These are phyloP conservation scores for Suillus americanus DNA, from an alignment of 768 basidiomycete genomes.

Conservation along the genomic window DNA sequence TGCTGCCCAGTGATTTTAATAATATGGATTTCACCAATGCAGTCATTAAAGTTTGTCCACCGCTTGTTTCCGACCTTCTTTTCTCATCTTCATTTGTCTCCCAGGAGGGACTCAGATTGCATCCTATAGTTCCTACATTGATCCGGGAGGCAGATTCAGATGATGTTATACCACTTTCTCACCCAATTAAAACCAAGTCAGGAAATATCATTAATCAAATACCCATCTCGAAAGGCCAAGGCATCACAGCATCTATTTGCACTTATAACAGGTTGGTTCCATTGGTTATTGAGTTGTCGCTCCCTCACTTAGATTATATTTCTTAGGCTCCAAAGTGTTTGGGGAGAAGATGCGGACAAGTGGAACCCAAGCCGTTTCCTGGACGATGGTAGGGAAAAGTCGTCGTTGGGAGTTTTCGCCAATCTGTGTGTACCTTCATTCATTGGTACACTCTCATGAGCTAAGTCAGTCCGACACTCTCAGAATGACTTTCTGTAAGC, in stretches of 20 bases:
- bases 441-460: neutral
- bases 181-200: slow-evolving; percentile 26
- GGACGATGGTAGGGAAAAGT: slow-evolving; percentile 4
- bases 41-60: slow-evolving; percentile 28
- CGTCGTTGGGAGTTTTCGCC: slow-evolving; percentile 10
- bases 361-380: slow-evolving; percentile 22
- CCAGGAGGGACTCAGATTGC: slow-evolving; percentile 30
- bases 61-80: neutral
- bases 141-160: slow-evolving; percentile 28
- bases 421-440: slow-evolving; percentile 11
- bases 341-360: slow-evolving; percentile 21
- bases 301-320: neutral
- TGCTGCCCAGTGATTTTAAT: slow-evolving; percentile 32
- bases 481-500: slow-evolving; percentile 15
- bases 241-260: slow-evolving; percentile 13
- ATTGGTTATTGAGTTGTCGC: neutral
- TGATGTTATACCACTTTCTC: slow-evolving; percentile 33
- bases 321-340: slow-evolving; percentile 12
- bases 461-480: neutral
- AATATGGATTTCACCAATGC: slow-evolving; percentile 33
- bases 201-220: slow-evolving; percentile 20
- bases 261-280: slow-evolving; percentile 32
- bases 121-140: slow-evolving; percentile 30
- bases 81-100: neutral
- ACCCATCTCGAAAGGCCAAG: slow-evolving; percentile 19